Conservation (phyloP, 768 basidiomycete genomes). For the Strobilomyces dryophilus region DNA sequence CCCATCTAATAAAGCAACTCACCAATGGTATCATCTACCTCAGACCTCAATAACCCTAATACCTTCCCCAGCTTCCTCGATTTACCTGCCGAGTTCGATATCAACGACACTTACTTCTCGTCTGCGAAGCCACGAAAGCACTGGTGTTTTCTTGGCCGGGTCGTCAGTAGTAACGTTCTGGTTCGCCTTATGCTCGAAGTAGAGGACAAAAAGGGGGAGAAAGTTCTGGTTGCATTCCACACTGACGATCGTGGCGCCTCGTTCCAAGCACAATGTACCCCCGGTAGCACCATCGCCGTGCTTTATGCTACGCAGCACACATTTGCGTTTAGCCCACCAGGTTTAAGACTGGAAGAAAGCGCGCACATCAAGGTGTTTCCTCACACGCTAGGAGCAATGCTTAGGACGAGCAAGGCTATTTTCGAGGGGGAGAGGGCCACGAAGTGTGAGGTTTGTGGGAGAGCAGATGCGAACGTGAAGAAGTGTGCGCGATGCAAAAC, state of each 20-base stretch:
- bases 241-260: slow-evolving; percentile 28
- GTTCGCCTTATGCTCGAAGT: slow-evolving; percentile 29
- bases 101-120: slow-evolving; percentile 17
- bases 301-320: slow-evolving; percentile 29
- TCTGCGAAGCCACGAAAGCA: slow-evolving; percentile 25
- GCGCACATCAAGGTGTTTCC: slow-evolving; percentile 26
- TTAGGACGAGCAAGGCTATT: slow-evolving; percentile 20
- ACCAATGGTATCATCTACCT: slow-evolving; percentile 19
- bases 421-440: slow-evolving; percentile 16
- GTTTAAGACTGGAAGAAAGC: slow-evolving; percentile 25
- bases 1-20: slow-evolving; percentile 1
- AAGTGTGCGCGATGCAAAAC: slow-evolving; percentile 28
- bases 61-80: slow-evolving; percentile 23
- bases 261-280: slow-evolving; percentile 18
- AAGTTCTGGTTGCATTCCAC: slow-evolving; percentile 27
- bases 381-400: slow-evolving; percentile 24
- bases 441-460: slow-evolving; percentile 24
- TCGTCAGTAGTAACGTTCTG: slow-evolving; percentile 21
- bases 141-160: slow-evolving; percentile 29
- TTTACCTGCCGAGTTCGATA: slow-evolving; percentile 23
- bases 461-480: slow-evolving; percentile 14
- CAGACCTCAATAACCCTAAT: slow-evolving; percentile 23
- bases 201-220: slow-evolving; percentile 25
- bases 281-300: slow-evolving; percentile 30
- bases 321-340: slow-evolving; percentile 29